Base-by-base conservation (phyloP, 352 stramenopile genomes). In the Globisporangium heterothallicum region DNA sequence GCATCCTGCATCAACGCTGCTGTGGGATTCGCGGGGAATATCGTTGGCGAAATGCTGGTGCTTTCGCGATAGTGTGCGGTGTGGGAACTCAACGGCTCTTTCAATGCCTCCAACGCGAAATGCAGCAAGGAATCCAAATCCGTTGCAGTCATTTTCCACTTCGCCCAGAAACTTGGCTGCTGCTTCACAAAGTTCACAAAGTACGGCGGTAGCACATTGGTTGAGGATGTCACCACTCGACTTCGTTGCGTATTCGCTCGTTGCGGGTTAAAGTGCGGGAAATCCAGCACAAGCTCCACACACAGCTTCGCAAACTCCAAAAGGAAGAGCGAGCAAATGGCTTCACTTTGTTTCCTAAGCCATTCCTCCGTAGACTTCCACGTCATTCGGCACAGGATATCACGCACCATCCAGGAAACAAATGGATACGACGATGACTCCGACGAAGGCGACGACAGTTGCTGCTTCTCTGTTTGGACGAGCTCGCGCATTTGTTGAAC, bases 121-220 rank as follows among this genome's bases (percentile, higher is more conserved):
- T 68, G 62, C n/a, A 87, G 55, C 13, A 92, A 55, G 2, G 61
- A 64, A 22, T 86, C 68, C 42, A 90, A 29, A 42, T 92, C 77
- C 6, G 42, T n/a, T 8, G 68, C 49, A 12, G 68, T 68, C 53
- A 92, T 76, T 47, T 78, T 87, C 79, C 79, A 92, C 36, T 86
- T 88, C 3, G 62, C 47, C 82, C 82, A 92, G 40, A 92, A 68
- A 4, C 52, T 22, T 1, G 66, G 61, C 58, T 91, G 82, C 48
- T 91, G 82, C 40, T 91, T 92, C 40, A 92, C 82, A 44, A 92
- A 92, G 43, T 92, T 92, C 21, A 92, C 74, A 45, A 92, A 90
- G 52, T 92, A 92, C 24, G 82, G 82, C 12, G 82, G 82, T 36
- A 92, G 55, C 12, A 83, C 78, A 48, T 88, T 90, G 18, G 60